Conservation (phyloP, 441 rosid genomes). For the Populus hybrid region DNA sequence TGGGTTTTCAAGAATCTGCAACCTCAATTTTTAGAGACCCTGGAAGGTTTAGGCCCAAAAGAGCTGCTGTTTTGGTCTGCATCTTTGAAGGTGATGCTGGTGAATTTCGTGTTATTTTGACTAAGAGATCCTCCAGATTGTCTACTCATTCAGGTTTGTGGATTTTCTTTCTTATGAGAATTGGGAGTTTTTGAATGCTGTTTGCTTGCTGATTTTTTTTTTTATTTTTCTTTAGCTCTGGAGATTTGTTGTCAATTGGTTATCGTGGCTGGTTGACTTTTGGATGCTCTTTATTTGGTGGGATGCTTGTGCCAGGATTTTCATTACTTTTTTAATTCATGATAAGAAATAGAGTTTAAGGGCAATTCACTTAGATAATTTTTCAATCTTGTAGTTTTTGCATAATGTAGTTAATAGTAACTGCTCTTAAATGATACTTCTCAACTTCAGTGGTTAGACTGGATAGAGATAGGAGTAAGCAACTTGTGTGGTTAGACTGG, state of each 20-base stretch:
- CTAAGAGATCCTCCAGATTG: conserved; percentile 73
- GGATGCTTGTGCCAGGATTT: background rate
- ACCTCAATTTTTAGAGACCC: conserved; percentile 41
- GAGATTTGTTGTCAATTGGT: background rate
- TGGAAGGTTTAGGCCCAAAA: conserved; percentile 61
- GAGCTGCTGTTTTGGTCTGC: conserved; percentile 87
- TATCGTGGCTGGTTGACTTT: background rate
- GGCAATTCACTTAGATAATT: background rate
- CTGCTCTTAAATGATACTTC: background rate
- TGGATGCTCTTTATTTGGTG: background rate
- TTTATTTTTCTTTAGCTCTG: background rate
- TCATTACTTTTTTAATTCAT: background rate
- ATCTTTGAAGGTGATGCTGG: conserved; percentile 76
- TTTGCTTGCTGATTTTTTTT: background rate
- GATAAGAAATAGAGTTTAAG: background rate
- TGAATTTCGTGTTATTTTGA: conserved; percentile 74
- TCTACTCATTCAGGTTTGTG: conserved; percentile 75
- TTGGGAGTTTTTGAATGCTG: background rate
- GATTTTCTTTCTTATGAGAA: background rate
- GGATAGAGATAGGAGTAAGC: too few species aligned
- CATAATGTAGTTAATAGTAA: background rate
- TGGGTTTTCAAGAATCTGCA: conserved; percentile 76
- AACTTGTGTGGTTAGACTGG: too few species aligned
- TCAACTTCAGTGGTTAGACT: background rate
- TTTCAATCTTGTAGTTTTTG: background rate